Percentiles rank a stretch among this genome's conserved stretches.
phyloP scores from a whole-genome alignment of 441 rosid species.

The Croton laevigatus region DNA sequence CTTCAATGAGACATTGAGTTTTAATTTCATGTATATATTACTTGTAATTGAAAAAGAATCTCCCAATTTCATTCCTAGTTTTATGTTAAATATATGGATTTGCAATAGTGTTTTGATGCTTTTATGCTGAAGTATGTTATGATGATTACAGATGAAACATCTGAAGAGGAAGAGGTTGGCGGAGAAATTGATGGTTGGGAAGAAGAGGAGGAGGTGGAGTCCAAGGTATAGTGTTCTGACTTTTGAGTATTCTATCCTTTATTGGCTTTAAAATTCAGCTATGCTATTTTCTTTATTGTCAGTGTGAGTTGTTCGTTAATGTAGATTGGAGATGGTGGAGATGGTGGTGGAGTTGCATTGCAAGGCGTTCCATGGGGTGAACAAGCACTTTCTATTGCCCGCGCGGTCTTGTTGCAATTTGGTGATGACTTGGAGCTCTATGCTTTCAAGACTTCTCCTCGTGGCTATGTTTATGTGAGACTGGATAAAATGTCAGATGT shows the following conservation, averaged over 20 bases:
- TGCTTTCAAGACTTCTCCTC: conserved; percentile 75
- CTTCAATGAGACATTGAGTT: not conserved
- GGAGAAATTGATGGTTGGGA: not conserved
- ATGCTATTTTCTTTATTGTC: not conserved
- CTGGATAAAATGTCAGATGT: conserved; percentile 69
- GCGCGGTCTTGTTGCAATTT: conserved; percentile 46
- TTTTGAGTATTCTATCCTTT: not conserved
- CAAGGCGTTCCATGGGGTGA: conserved; percentile 80
- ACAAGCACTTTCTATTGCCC: conserved; percentile 61
- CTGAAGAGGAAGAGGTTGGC: not conserved
- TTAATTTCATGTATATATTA: not conserved
- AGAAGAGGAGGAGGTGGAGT: not conserved
- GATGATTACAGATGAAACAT: not conserved
- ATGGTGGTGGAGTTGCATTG: conserved; percentile 81
- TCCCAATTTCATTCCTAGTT: not conserved
- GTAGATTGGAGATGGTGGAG: conserved; percentile 6
- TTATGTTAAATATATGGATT: no score
- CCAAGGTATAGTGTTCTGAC: not conserved
- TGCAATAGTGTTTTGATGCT: not conserved
- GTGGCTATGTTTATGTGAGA: conserved; percentile 77
- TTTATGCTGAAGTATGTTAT: not conserved
- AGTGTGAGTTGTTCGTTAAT: not conserved
- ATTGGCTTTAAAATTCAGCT: not conserved
- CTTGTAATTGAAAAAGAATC: not conserved
- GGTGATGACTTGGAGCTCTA: conserved; percentile 54